Evolutionary conservation across 2,329 filamentous ascomycete species (phyloP).

Genomic region (Aspergillus oerlinghausenensis): DNA sequence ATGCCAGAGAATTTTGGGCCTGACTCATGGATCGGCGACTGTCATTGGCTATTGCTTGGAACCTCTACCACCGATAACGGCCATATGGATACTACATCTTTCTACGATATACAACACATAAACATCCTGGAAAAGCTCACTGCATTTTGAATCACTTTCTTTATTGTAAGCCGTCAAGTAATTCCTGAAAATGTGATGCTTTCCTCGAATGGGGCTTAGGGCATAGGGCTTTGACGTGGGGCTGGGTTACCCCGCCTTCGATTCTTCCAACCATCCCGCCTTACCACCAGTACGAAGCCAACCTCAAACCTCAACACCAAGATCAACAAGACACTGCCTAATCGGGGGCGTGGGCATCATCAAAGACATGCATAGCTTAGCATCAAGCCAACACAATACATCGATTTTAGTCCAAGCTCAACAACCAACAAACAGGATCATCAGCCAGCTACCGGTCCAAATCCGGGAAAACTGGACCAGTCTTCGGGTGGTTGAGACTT

Average conservation of each 20-base stretch:
- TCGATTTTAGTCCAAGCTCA: too few species aligned
- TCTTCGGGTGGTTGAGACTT: constrained; percentile 11
- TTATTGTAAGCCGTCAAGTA: background rate
- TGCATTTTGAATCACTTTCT: background rate
- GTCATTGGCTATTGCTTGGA: constrained; percentile 23
- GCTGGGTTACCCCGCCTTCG: constrained; percentile 22
- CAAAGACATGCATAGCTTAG: background rate
- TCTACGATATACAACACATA: background rate
- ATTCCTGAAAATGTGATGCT: background rate
- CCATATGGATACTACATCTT: background rate
- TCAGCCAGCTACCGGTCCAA: background rate
- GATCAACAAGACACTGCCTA: background rate
- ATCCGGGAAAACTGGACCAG: background rate
- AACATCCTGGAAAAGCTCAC: background rate
- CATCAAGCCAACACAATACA: background rate
- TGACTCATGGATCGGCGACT: constrained; percentile 18
- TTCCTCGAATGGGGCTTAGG: constrained; percentile 24
- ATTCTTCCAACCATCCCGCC: background rate
- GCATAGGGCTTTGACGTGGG: constrained; percentile 31
- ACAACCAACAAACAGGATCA: background rate
- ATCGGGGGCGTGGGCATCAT: background rate
- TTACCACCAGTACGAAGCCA: background rate
- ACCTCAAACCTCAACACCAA: background rate
- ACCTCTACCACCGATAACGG: background rate
- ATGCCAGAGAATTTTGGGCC: constrained; percentile 31